These are phyloP conservation scores for Kodamaea arcana DNA, from an alignment of 1,139 yeast species.

Conservation along the genomic window DNA sequence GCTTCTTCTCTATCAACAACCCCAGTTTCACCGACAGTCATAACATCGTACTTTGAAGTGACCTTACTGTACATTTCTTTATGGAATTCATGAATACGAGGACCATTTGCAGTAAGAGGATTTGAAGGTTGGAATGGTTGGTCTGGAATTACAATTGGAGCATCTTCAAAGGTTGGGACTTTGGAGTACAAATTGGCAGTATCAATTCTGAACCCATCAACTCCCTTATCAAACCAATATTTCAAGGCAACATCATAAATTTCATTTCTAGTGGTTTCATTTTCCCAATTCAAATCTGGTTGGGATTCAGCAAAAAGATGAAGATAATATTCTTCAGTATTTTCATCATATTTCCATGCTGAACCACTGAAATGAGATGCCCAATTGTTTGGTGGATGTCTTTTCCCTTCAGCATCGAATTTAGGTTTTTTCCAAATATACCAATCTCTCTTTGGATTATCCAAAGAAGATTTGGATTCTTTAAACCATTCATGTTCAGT, in stretches of 20 bases:
- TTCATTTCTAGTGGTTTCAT: constrained; percentile 46
- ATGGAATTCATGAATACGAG: constrained; percentile 55
- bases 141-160: constrained; percentile 42
- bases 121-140: constrained; percentile 38
- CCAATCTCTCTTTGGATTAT: constrained; percentile 59
- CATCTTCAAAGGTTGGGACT: constrained; percentile 44
- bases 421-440: constrained; percentile 53
- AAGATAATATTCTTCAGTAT: constrained; percentile 50
- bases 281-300: constrained; percentile 62
- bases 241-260: constrained; percentile 46
- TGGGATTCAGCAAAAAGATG: constrained; percentile 49
- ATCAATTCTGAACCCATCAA: constrained; percentile 58
- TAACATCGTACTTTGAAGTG: constrained; percentile 45
- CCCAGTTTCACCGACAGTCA: constrained; percentile 59
- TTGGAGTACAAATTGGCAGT: constrained; percentile 53
- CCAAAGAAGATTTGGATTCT: constrained; percentile 48
- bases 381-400: constrained; percentile 59
- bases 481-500: constrained; percentile 55
- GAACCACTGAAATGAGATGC: constrained; percentile 47
- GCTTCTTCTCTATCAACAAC: constrained; percentile 39
- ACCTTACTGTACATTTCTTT: constrained; percentile 47
- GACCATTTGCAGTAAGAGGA: constrained; percentile 38
- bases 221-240: constrained; percentile 55
- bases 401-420: constrained; percentile 42
- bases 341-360: constrained; percentile 55